Percentiles rank a stretch among this genome's conserved stretches.
Conservation (phyloP, 169 alveolate species). For the Cryptosporidium parvum region DNA sequence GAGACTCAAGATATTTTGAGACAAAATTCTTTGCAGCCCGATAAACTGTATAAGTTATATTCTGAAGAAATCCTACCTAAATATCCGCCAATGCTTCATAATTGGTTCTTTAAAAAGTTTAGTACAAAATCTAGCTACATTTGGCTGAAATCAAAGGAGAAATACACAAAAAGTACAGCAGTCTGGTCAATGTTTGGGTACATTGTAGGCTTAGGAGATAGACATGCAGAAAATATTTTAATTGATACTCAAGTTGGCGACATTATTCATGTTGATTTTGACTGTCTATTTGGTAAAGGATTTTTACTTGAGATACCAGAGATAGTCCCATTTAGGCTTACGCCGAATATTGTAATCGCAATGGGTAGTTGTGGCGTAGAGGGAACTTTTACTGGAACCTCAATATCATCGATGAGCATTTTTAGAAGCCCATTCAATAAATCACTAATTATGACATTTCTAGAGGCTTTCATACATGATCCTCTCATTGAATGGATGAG, state of each 20-base stretch:
- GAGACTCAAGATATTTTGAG: conserved; percentile 87
- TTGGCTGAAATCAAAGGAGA: conserved; percentile 92
- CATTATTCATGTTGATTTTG: conserved; percentile 97
- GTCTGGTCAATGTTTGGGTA: conserved; percentile 97
- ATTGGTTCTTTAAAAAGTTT: conserved; percentile 76
- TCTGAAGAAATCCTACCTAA: conserved; percentile 87
- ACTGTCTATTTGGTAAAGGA: conserved; percentile 97
- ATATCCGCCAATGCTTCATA: conserved; percentile 82
- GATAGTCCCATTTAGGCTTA: conserved; percentile 96
- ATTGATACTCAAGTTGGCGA: conserved; percentile 91
- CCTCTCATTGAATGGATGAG: conserved; percentile 94
- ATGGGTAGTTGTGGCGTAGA: conserved; percentile 89
- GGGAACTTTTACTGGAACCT: conserved; percentile 90
- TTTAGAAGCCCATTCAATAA: conserved; percentile 86
- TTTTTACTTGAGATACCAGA: conserved; percentile 95
- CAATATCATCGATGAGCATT: conserved; percentile 89
- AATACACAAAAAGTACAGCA: conserved; percentile 91
- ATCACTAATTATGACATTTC: conserved; percentile 87
- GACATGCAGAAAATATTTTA: conserved; percentile 97
- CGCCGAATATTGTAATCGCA: conserved; percentile 95
- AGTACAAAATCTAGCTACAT: conserved; percentile 84
- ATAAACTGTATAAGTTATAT: conserved; percentile 82
- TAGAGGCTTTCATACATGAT: conserved; percentile 94
- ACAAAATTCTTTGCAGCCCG: conserved; percentile 79
- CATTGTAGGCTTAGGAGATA: conserved; percentile 97